Conservation (phyloP, 2,329 filamentous ascomycete species). For the Botrytis hyacinthi region DNA sequence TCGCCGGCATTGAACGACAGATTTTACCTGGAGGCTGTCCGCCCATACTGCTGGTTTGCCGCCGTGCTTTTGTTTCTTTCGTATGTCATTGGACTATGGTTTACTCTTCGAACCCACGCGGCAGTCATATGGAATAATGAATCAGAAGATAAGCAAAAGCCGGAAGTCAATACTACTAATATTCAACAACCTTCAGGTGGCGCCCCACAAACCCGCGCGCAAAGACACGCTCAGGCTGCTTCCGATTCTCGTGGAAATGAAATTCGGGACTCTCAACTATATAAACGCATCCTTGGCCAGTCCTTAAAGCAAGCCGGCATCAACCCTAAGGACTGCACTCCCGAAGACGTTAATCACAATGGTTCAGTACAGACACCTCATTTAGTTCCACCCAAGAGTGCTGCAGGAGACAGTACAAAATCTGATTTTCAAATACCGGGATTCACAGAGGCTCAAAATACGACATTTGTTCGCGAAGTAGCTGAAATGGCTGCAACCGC, state of each 20-base stretch:
- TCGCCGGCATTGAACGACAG: conserved; percentile 76
- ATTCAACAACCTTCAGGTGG: conserved; percentile 32
- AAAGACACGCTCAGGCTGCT: conserved; percentile 29
- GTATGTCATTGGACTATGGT: conserved; percentile 91
- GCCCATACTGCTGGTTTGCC: conserved; percentile 89
- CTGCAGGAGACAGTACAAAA: conserved; percentile 45
- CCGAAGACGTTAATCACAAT: conserved; percentile 40
- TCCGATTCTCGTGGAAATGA: conserved; percentile 46
- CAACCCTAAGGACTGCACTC: conserved; percentile 47
- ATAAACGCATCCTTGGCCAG: conserved; percentile 90
- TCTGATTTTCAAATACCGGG: conserved; percentile 59
- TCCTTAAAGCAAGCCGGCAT: conserved; percentile 82
- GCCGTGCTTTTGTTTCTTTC: conserved; percentile 84
- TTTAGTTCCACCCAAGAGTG: conserved; percentile 70
- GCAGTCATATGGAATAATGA: conserved; percentile 96
- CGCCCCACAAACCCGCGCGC: conserved; percentile 30
- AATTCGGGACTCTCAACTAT: conserved; percentile 83
- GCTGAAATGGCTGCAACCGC: conserved; percentile 93
- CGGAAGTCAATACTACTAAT: conserved; percentile 45
- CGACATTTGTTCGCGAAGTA: conserved; percentile 77
- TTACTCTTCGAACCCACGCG: conserved; percentile 92
- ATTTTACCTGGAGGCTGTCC: conserved; percentile 87
- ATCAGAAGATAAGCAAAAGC: conserved; percentile 69
- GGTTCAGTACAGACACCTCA: conserved; percentile 58
- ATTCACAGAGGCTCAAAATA: conserved; percentile 79